phyloP scores from a whole-genome alignment of 2,329 filamentous ascomycete species.

The Sarocladium brachiariae region DNA sequence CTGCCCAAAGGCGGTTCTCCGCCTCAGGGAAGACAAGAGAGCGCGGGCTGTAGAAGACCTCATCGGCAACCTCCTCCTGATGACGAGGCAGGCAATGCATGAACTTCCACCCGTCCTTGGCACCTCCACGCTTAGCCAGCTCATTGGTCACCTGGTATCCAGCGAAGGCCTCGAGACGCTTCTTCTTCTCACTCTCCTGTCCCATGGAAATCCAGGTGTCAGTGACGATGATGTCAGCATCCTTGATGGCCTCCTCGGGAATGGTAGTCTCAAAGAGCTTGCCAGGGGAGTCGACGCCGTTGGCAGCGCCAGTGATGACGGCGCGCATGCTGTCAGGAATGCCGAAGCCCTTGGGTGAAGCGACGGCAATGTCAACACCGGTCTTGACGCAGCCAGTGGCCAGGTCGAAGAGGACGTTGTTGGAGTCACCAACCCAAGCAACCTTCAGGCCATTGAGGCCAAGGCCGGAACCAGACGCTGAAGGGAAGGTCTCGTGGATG shows the following conservation, averaged over 20 bases:
- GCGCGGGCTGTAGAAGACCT: constrained; percentile 82
- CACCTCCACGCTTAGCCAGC: constrained; percentile 74
- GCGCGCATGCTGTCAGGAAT: constrained; percentile 70
- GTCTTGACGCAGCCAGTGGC: constrained; percentile 83
- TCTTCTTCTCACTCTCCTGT: constrained; percentile 77
- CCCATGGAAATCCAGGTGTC: constrained; percentile 99
- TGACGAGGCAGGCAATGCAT: constrained; percentile 97
- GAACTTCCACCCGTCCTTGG: constrained; percentile 88
- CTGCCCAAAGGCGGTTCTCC: constrained; percentile 90
- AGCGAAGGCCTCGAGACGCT: constrained; percentile 71
- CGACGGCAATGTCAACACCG: constrained; percentile 79
- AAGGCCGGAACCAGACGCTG: constrained; percentile 37
- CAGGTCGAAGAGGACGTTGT: constrained; percentile 93
- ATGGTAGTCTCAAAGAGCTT: constrained; percentile 67
- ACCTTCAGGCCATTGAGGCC: constrained; percentile 80
- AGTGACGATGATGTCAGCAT: constrained; percentile 85
- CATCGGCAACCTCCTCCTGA: constrained; percentile 85
- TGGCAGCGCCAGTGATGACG: constrained; percentile 59
- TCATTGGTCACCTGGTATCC: constrained; percentile 90
- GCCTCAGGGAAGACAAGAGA: constrained; percentile 91
- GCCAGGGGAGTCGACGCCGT: constrained; percentile 51
- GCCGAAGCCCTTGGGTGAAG: constrained; percentile 76
- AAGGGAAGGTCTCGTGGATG: constrained; percentile 69
- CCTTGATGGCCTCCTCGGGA: constrained; percentile 78
- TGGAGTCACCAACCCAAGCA: constrained; percentile 93